Evolutionary conservation across 2,329 filamentous ascomycete genomes (phyloP), one percentile per base, ranked within the genome.

Genomic region (Bipolaris oryzae): DNA sequence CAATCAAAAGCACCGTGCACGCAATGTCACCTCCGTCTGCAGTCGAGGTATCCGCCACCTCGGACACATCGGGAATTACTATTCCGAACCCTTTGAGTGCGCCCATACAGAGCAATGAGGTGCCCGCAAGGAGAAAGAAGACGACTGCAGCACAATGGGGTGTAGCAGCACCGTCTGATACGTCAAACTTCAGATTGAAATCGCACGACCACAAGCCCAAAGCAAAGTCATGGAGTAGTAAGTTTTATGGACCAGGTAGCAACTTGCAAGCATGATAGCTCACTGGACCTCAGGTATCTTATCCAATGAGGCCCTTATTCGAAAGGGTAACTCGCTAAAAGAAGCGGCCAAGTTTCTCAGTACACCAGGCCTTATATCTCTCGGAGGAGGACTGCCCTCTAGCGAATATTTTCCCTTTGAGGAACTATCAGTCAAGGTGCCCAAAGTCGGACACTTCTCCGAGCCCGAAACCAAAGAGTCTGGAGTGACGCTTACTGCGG

Each of bases 391-490:
- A 3, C 81, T 99, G 18, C 95, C 95, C 3, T 93, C 91, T 13
- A 86, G 90, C 58, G 88, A 94, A 74, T 91, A 96, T 77, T 99
- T 99, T 71, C 95, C 95, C n/a, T 88, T 98, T 69, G 87, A 94
- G 63, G 84, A 89, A 62, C 77, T 98, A 47, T 84, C 83, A 61
- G 78, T 96, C 77, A 90, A 89, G 66, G 86, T 96, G 1, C 91
- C 92, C 15, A 78, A 79, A 1, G 79, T 86, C 15, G 87, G 89
- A 5, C 77, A 85, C 58, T 96, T 95, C 74, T 86, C 87, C 5
- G 89, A 93, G 66, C 78, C 83, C 28, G 88, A 88, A 51, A 88
- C 87, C 1, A 76, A 80, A n/a, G 75, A 82, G 15, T 81, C 82
- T 0, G 90, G 89, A 10, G 78, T 83, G 21, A 79, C 82, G 3